A percentile compares a stretch with the other conserved stretches of the same genome.
phyloP scores from a whole-genome alignment of 2,329 filamentous ascomycete genomes.

The Aspergillus felis region DNA sequence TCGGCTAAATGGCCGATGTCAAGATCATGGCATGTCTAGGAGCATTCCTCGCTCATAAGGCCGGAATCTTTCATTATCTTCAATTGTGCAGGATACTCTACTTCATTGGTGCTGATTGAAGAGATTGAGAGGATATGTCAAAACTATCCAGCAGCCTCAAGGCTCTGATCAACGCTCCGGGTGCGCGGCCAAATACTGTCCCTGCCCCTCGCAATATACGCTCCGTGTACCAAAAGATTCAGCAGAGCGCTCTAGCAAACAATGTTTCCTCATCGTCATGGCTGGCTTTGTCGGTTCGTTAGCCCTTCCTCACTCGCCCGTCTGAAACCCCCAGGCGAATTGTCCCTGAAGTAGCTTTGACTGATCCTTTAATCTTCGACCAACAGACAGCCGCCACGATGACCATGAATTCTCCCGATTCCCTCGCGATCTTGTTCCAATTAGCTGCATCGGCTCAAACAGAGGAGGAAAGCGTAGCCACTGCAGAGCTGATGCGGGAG shows the following conservation, averaged over 20 bases:
- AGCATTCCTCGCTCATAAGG: neutral
- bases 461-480: slow-evolving; percentile 22
- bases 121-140: slow-evolving; percentile 52
- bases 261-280: slow-evolving; percentile 62
- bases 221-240: slow-evolving; percentile 62
- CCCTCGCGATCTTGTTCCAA: slow-evolving; percentile 61
- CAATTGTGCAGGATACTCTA: neutral
- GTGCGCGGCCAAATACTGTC: slow-evolving; percentile 62
- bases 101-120: neutral
- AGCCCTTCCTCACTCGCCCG: neutral
- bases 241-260: slow-evolving; percentile 58
- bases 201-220: slow-evolving; percentile 61
- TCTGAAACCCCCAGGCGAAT: neutral
- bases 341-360: neutral
- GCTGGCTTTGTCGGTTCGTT: slow-evolving; percentile 60
- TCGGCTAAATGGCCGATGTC: neutral
- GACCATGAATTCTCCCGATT: slow-evolving; percentile 80
- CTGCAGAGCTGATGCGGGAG: slow-evolving; percentile 41
- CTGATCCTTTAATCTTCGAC: neutral
- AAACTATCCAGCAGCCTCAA: slow-evolving; percentile 70
- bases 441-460: slow-evolving; percentile 32
- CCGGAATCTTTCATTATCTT: neutral
- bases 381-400: slow-evolving; percentile 71
- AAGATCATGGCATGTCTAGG: neutral
- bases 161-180: slow-evolving; percentile 67